Conservation (phyloP, 164 flowering plant genomes). For the Tetracentron sinense region DNA sequence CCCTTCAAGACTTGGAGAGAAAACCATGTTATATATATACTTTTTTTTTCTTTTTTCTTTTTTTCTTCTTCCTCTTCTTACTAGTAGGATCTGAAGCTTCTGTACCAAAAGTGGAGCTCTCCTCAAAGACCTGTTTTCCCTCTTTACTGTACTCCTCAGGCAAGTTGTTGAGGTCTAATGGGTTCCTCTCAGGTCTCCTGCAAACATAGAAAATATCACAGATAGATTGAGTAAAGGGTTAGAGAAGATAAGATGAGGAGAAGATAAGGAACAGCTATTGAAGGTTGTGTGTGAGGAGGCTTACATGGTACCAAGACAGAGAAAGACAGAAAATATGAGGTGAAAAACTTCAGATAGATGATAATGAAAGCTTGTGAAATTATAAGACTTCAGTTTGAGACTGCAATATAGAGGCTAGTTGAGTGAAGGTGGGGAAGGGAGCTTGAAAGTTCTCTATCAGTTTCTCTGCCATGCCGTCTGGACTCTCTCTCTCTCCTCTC, state of each 20-base stretch:
- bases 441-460: slow-evolving; percentile 42
- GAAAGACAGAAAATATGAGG: slow-evolving; percentile 23
- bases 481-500: slow-evolving; percentile 9
- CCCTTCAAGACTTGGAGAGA: too few species aligned
- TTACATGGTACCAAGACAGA: slow-evolving; percentile 35
- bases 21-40: too few species aligned
- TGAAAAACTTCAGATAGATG: slow-evolving; percentile 20
- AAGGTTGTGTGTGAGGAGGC: too few species aligned
- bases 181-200: slow-evolving; percentile 78
- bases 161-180: slow-evolving; percentile 90
- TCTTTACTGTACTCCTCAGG: slow-evolving; percentile 74
- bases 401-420: slow-evolving; percentile 48
- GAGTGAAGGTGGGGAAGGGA: slow-evolving; percentile 52
- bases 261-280: not conserved
- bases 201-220: slow-evolving; percentile 11
- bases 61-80: slow-evolving; percentile 13
- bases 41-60: too few species aligned
- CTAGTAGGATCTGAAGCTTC: slow-evolving; percentile 23
- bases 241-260: slow-evolving; percentile 10
- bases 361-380: slow-evolving; percentile 34
- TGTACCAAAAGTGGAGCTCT: slow-evolving; percentile 47
- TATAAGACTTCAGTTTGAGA: slow-evolving; percentile 53
- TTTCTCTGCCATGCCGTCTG: slow-evolving; percentile 22
- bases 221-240: slow-evolving; percentile 1
- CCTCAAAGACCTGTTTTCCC: slow-evolving; percentile 51